phyloP scores from a whole-genome alignment of 1,284 basidiomycete genomes.

The Leccinum subrobustum region DNA sequence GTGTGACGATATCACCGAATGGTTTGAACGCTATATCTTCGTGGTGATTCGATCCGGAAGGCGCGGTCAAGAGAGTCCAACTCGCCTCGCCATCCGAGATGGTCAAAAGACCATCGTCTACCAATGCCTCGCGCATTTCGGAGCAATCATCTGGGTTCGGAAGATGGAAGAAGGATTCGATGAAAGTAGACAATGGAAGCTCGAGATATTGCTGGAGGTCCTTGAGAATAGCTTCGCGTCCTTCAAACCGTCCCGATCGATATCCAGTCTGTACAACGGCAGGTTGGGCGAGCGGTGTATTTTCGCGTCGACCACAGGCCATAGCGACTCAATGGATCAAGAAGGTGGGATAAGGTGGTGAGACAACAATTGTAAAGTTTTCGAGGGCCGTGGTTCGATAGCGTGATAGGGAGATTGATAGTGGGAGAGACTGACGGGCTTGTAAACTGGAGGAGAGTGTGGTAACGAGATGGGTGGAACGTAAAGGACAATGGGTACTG shows the following conservation, averaged over 20 bases:
- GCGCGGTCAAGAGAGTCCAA: background rate
- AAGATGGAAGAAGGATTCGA: background rate
- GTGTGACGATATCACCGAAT: background rate
- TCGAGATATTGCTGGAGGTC: background rate
- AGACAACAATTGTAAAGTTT: background rate
- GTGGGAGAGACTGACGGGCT: background rate
- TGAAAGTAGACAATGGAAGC: background rate
- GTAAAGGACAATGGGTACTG: background rate
- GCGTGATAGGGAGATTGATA: too few species aligned
- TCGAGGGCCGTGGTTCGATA: background rate
- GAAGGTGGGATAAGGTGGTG: background rate
- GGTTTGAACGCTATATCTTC: background rate
- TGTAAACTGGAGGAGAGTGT: too few species aligned
- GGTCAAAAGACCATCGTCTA: background rate
- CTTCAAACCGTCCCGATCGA: background rate
- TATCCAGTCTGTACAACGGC: background rate
- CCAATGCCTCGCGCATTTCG: background rate
- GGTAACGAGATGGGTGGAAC: background rate
- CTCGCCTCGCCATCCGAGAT: background rate
- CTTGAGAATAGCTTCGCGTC: background rate
- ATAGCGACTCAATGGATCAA: background rate
- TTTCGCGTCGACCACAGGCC: background rate
- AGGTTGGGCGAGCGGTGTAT: background rate
- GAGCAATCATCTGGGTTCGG: background rate
- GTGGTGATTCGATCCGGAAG: background rate